Conservation (phyloP, 192 early-diverging fungal species). For the Backusella liffmaniae region DNA sequence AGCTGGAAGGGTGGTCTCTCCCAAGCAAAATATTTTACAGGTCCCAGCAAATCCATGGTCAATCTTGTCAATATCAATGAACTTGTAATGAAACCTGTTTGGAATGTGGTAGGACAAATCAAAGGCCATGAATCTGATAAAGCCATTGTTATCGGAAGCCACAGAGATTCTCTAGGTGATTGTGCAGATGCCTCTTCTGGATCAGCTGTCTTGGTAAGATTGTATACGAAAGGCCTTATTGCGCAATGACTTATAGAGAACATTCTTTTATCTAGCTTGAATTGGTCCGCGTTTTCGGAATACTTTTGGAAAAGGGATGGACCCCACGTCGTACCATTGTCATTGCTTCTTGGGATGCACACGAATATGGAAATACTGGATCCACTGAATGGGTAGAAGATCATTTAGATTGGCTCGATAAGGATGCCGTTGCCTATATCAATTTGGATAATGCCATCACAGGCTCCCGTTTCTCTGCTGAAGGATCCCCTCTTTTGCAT, state of each 20-base stretch:
- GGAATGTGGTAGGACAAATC: slow-evolving; percentile 62
- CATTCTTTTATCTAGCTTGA: slow-evolving; percentile 43
- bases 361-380: slow-evolving; percentile 58
- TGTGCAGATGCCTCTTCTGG: slow-evolving; percentile 63
- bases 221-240: too few species aligned
- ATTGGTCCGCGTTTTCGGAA: slow-evolving; percentile 50
- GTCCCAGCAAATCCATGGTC: slow-evolving; percentile 45
- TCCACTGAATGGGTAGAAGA: slow-evolving; percentile 69
- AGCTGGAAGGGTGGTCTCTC: slow-evolving; percentile 53
- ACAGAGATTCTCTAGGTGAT: slow-evolving; percentile 66
- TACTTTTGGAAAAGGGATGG: slow-evolving; percentile 58
- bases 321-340: slow-evolving; percentile 58
- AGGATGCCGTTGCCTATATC: slow-evolving; percentile 53
- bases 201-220: slow-evolving; percentile 41
- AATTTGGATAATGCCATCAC: slow-evolving; percentile 52
- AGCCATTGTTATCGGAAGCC: slow-evolving; percentile 47
- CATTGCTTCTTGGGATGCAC: slow-evolving; percentile 64
- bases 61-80: slow-evolving; percentile 53
- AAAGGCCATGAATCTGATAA: slow-evolving; percentile 47
- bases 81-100: slow-evolving; percentile 47
- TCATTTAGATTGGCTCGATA: slow-evolving; percentile 48
- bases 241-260: neutral
- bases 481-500: slow-evolving; percentile 47
- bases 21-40: slow-evolving; percentile 49
- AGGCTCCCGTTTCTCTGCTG: slow-evolving; percentile 46